Evolutionary conservation across 768 basidiomycete genomes (phyloP).

Genomic region (Scleroderma citrinum): DNA sequence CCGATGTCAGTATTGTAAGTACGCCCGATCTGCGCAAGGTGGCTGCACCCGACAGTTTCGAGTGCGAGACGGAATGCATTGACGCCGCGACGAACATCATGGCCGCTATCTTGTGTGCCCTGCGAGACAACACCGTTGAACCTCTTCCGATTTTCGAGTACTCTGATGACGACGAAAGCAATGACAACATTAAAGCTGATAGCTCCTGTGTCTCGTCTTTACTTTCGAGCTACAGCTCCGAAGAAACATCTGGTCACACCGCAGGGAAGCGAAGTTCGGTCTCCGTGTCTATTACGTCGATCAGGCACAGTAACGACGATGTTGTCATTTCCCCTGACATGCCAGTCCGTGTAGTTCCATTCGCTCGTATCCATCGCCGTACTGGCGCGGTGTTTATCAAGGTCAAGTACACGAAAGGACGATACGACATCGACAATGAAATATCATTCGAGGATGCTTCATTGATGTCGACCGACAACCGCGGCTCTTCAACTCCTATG

Average conservation of each 20-base stretch:
- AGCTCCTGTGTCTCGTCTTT: too few relatives aligned
- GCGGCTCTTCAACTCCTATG: not conserved
- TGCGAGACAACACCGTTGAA: not conserved
- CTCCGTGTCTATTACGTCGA: not conserved
- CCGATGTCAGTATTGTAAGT: too few relatives aligned
- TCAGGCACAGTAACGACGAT: slow-evolving; percentile 1
- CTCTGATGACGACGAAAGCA: not conserved
- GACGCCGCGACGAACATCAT: not conserved
- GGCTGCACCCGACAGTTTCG: too few relatives aligned
- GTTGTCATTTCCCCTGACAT: not conserved
- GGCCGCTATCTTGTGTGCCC: not conserved
- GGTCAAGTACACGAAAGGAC: not conserved
- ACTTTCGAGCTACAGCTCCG: not conserved
- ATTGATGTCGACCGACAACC: not conserved
- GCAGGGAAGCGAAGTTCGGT: too few relatives aligned
- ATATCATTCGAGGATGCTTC: not conserved
- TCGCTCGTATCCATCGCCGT: slow-evolving; percentile 3
- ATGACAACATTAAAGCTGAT: not conserved
- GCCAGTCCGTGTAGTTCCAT: not conserved
- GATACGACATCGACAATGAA: not conserved
- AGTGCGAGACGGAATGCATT: too few relatives aligned
- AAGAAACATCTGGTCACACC: not conserved
- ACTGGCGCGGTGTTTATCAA: not conserved
- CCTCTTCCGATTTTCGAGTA: not conserved
- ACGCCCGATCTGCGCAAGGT: too few relatives aligned